Evolutionary conservation across 768 basidiomycete genomes (phyloP).

Genomic region (Candolleomyces aberdarensis): DNA sequence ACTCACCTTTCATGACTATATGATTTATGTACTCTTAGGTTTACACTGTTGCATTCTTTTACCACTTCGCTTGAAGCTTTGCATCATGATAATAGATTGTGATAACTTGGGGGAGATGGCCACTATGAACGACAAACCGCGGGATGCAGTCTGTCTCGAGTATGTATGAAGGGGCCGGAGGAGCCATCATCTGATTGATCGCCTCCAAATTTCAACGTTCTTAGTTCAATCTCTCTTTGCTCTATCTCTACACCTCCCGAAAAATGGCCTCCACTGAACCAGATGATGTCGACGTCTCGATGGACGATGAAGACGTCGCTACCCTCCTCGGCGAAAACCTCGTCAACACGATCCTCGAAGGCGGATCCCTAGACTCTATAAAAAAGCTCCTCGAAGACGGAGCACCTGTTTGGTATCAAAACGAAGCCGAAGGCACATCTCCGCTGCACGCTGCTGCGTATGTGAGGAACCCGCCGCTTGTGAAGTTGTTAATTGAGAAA

Average conservation of each 20-base stretch:
- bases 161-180: background rate
- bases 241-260: background rate
- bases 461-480: conserved; percentile 59
- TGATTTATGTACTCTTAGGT: too few relatives aligned
- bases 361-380: conserved; percentile 42
- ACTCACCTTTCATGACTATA: background rate
- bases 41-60: background rate
- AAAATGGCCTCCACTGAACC: background rate
- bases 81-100: background rate
- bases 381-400: conserved; percentile 55
- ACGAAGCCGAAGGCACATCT: conserved; percentile 73
- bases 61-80: background rate
- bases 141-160: background rate
- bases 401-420: conserved; percentile 90
- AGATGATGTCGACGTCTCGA: background rate
- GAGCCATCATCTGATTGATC: too few relatives aligned
- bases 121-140: too few relatives aligned
- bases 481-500: conserved; percentile 64
- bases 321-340: conserved; percentile 56
- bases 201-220: too few relatives aligned
- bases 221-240: background rate
- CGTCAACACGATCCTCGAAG: conserved; percentile 54
- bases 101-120: too few relatives aligned
- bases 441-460: conserved; percentile 86
- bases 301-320: conserved; percentile 41